phyloP scores from a whole-genome alignment of 331 rosid species.

The Acacia pycnantha region DNA sequence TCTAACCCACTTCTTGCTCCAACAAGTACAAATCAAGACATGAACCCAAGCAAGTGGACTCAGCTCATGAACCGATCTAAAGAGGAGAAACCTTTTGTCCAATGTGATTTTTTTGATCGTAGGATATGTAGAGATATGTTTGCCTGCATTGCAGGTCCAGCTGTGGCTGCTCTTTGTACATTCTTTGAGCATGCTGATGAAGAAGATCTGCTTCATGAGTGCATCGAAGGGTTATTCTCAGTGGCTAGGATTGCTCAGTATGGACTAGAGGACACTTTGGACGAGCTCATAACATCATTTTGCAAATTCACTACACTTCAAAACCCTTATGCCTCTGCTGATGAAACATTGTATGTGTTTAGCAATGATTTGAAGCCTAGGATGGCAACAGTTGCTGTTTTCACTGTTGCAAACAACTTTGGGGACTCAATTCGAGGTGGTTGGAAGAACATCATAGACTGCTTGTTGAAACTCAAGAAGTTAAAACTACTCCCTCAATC shows the following conservation, averaged over 20 bases:
- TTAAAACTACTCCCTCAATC: slow-evolving; percentile 77
- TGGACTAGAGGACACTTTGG: slow-evolving; percentile 86
- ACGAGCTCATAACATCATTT: slow-evolving; percentile 76
- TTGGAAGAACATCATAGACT: slow-evolving; percentile 86
- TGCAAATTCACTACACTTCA: slow-evolving; percentile 80
- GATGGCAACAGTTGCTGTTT: slow-evolving; percentile 82
- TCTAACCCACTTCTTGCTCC: slow-evolving; percentile 58
- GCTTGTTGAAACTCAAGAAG: slow-evolving; percentile 82
- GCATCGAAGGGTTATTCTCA: slow-evolving; percentile 83
- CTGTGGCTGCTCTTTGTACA: slow-evolving; percentile 74
- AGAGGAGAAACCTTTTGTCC: slow-evolving; percentile 35
- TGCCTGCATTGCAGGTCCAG: slow-evolving; percentile 89
- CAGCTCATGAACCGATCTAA: slow-evolving; percentile 77
- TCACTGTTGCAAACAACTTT: slow-evolving; percentile 71
- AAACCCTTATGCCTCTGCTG: slow-evolving; percentile 92
- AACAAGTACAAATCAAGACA: slow-evolving; percentile 45
- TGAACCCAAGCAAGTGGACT: slow-evolving; percentile 84
- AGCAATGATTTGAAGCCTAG: slow-evolving; percentile 84
- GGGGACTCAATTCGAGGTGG: slow-evolving; percentile 76
- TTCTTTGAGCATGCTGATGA: slow-evolving; percentile 85
- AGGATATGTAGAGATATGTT: slow-evolving; percentile 87
- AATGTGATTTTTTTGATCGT: slow-evolving; percentile 63
- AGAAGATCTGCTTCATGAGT: slow-evolving; percentile 85
- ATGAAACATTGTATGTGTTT: slow-evolving; percentile 80
- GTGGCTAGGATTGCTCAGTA: slow-evolving; percentile 75